Conservation (phyloP, 768 basidiomycete genomes). For the Tricholoma matsutake region DNA sequence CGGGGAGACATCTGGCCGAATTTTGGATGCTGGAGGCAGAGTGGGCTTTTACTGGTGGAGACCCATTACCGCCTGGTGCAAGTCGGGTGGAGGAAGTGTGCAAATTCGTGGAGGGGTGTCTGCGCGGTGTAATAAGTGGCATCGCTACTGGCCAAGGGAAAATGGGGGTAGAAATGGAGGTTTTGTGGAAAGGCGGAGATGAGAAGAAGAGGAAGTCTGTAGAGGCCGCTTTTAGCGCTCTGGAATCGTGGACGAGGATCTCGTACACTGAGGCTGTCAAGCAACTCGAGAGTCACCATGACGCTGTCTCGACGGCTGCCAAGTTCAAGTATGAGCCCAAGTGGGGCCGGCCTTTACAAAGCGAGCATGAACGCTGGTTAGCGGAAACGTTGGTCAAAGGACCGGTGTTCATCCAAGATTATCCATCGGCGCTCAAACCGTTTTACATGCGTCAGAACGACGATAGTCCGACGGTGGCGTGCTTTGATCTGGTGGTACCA, state of each 20-base stretch:
- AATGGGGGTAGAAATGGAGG: slow-evolving; percentile 27
- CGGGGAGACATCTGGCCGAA: slow-evolving; percentile 90
- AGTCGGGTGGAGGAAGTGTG: slow-evolving; percentile 40
- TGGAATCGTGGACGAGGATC: slow-evolving; percentile 62
- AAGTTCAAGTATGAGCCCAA: slow-evolving; percentile 54
- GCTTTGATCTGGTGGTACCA: slow-evolving; percentile 93
- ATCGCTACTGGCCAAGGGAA: slow-evolving; percentile 13
- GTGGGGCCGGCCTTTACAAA: slow-evolving; percentile 75
- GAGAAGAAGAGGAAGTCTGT: slow-evolving; percentile 31
- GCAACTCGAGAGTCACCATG: slow-evolving; percentile 41
- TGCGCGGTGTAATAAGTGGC: slow-evolving; percentile 23
- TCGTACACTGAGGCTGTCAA: slow-evolving; percentile 75
- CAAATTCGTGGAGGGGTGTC: slow-evolving; percentile 35
- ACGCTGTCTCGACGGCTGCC: slow-evolving; percentile 24
- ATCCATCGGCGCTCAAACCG: slow-evolving; percentile 80
- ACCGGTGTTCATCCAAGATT: slow-evolving; percentile 91
- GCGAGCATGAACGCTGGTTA: slow-evolving; percentile 93
- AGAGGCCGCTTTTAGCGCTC: slow-evolving; percentile 31
- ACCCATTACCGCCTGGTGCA: not conserved
- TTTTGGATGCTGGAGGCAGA: slow-evolving; percentile 99
- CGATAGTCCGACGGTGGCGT: slow-evolving; percentile 67
- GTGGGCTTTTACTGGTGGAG: slow-evolving; percentile 45
- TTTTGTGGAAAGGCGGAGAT: slow-evolving; percentile 41
- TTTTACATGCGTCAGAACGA: slow-evolving; percentile 91
- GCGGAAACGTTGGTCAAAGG: slow-evolving; percentile 64